Base-by-base conservation (phyloP, 208 protist species). In the Trypanosoma platydactyli region DNA sequence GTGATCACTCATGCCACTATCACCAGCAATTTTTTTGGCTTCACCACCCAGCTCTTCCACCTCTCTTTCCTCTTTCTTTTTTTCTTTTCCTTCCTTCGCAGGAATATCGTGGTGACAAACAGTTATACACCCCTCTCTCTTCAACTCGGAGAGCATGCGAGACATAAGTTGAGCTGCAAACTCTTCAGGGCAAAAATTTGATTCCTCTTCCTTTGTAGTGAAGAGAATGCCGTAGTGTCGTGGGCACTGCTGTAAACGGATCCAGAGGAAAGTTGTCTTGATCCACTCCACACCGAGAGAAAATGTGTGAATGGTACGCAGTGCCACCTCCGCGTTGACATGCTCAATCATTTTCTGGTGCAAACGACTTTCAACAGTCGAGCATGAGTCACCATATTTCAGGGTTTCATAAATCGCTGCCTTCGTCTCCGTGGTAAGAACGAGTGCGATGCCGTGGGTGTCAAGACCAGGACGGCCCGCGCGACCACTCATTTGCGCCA, bases 401-500 rank as follows among this genome's bases (percentile, higher is more conserved):
- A 97, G 71, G 7, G 69, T 57, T 53, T 89, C 65, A 67, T 97
- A 98, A 16, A 86, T 30, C 33, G 29, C 20, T 7, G 77, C 76
- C 38, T 77, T 87, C 16, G 64, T 64, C 13, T 83, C 67, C 5
- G 83, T 93, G 9, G 96, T 98, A 38, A 98, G 78, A 46, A 98
- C 88, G 12, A 98, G 73, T 16, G 93, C 96, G 16, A 89, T 51
- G 15, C 94, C 96, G 22, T 82, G 79, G 1, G 57, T 72, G 67
- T 98, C 94, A 51, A 95, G 75, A 16, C 91, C 86, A 0, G 91
- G 91, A 5, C 96, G 76, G 0, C 96, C 96, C 0, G 96, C 94
- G 16, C 96, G 77, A 0, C 96, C 96, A 33, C 99, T 89, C 98
- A 99, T 99, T 80, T 99, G 99, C 65, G 99, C 92, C 3, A 99